Base-by-base conservation (phyloP, 2,329 filamentous ascomycete species). In the Neoascochyta sp. region DNA sequence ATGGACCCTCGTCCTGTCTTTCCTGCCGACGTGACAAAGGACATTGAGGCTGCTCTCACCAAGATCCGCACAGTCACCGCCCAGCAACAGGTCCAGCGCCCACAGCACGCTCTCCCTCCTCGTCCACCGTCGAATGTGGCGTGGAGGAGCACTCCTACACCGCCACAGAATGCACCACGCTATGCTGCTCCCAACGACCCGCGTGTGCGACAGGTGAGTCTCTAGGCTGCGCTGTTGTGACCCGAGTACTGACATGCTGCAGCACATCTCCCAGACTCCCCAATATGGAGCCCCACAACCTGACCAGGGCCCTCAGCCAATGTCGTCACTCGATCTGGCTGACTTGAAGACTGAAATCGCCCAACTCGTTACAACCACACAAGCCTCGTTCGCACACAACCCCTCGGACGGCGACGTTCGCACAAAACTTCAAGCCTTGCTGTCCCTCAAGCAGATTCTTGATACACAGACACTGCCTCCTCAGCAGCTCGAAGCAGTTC, bases 1-100 rank as follows among this genome's bases (percentile, higher is more conserved):
- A 79, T 94, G 59, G 90, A 95, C 53, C 82, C 82, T n/a, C 79
- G 86, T 41, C 89, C 92, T 6, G 90, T 98, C 29, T 98, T 98
- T 57, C 78, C 87, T 16, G 75, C 80, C 21, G 88, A 96, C 34
- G 78, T 89, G 36, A 93, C 90, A 23, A 78, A 84, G 29, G 86
- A 86, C 23, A 96, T 98, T 47, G 92, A 98, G 63, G 94, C 87
- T 63, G 89, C 90, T 28, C 72, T 98, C 37, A 86, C 92, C 62
- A 95, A 92, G 63, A 87, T 85, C 29, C 73, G 75, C 39, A 77
- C 75, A 24, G 71, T 74, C 14, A 75, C 76, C 18, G 66, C 82
- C 37, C 78, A 81, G 42, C 69, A 78, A 43, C 70, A 74, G 43
- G 64, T 70, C 25, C 72, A 50, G 17, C 49, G 52, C 20, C 58